Percentiles rank a stretch among this genome's conserved stretches.
Evolutionary conservation across 495 filamentous ascomycete genomes (phyloP).

Genomic region (Chaetomium cochliodes): DNA sequence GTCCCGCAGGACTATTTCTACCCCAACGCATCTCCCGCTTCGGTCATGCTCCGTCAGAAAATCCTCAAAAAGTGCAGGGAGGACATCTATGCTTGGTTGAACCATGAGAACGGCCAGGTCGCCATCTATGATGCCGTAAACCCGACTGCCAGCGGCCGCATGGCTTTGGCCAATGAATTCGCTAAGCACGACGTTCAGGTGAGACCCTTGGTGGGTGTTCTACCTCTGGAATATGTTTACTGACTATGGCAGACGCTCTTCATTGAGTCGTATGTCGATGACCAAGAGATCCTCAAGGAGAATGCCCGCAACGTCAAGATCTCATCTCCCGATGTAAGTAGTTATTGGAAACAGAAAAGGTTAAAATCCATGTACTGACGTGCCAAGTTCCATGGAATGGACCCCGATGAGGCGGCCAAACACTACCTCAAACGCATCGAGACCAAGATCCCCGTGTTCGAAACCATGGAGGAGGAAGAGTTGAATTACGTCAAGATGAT

Average conservation of each 20-base stretch:
- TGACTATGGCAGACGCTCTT: conserved; percentile 71
- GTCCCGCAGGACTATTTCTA: conserved; percentile 98
- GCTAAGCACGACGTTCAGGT: conserved; percentile 92
- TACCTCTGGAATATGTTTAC: conserved; percentile 1
- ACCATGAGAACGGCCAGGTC: conserved; percentile 96
- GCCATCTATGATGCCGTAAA: conserved; percentile 99
- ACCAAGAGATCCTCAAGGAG: conserved; percentile 90
- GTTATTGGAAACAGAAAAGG: background rate
- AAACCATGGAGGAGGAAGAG: conserved; percentile 91
- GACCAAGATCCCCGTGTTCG: conserved; percentile 89
- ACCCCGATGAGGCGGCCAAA: conserved; percentile 82
- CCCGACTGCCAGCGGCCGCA: conserved; percentile 76
- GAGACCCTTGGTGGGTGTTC: conserved; percentile 24
- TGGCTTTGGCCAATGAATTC: conserved; percentile 90
- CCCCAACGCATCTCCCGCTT: conserved; percentile 84
- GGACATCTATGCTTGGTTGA: conserved; percentile 93
- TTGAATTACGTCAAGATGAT: conserved; percentile 99
- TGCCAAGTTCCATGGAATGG: conserved; percentile 81
- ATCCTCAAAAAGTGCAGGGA: conserved; percentile 97
- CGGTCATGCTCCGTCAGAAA: conserved; percentile 88
- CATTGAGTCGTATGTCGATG: conserved; percentile 91
- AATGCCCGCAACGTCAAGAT: conserved; percentile 98
- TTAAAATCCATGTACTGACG: conserved; percentile 27
- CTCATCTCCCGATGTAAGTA: conserved; percentile 83
- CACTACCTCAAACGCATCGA: conserved; percentile 88